Evolutionary conservation across 164 flowering plant species (phyloP), one percentile per base, ranked within the genome.

Genomic region (Nymphaea colorata): DNA sequence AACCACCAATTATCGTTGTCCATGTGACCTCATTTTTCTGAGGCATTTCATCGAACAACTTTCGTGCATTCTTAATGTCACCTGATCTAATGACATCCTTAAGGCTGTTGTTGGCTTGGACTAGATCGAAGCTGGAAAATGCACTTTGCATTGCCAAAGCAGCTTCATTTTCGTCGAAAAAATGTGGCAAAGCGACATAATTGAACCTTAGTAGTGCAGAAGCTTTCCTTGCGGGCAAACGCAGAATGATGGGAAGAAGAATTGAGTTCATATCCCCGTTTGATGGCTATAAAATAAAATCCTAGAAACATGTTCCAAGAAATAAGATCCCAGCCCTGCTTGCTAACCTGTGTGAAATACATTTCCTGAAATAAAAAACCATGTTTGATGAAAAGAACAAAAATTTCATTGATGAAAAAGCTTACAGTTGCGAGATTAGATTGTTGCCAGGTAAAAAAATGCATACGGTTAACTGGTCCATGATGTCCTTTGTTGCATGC

Each of bases 401-500:
- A 25, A 25, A 25, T 25, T 25, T 25, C 36, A 25, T 25, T 1
- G 36, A 25, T 25, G 36, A 25, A 25, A 25, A 25, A 25, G 36
- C 36, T 25, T 25, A 25, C 36, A 25, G 36, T 25, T 25, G 36
- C 36, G 0, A 25, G 36, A 25, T 25, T 25, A 25, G 36, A 25
- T 25, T 25, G 36, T 25, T 25, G 36, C 88, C 93, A 42, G 99
- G 99, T 3, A 93, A 79, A 73, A 73, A 91, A 94, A 2, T 98
- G 85, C 42, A 94, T 86, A 65, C 96, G 90, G 61, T 91, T 98
- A 3, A 91, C 96, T 43, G 99, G 96, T 67, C 99, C 99, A 69
- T 94, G 99, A 75, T 94, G 98, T 68, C 99, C 99, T 78, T 94
- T 94, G 85, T 94, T 91, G 80, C 93, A 90, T 59, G 88, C 99